phyloP scores from a whole-genome alignment of 805 yeast species.

The Kluyveromyces lactis region DNA sequence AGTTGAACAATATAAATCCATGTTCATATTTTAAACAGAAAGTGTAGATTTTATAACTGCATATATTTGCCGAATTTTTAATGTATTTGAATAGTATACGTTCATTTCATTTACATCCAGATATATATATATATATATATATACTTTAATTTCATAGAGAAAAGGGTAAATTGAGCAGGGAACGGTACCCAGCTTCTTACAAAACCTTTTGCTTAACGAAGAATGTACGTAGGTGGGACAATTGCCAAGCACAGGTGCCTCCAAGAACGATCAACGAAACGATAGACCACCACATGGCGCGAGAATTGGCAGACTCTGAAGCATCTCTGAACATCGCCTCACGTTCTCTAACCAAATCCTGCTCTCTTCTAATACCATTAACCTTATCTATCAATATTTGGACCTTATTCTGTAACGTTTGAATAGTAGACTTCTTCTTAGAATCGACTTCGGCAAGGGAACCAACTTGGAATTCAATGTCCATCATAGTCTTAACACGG shows the following conservation, averaged over 20 bases:
- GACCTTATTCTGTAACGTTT: constrained; percentile 48
- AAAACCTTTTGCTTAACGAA: constrained; percentile 65
- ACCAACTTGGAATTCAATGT: constrained; percentile 60
- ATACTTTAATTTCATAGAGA: too few relatives aligned
- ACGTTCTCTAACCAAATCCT: constrained; percentile 60
- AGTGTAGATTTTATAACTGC: neutral
- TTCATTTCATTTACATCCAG: too few relatives aligned
- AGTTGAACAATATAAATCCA: constrained; percentile 16
- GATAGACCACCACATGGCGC: constrained; percentile 68
- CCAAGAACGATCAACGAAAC: constrained; percentile 56
- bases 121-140: too few relatives aligned
- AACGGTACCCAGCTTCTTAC: constrained; percentile 8
- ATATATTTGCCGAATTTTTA: too few relatives aligned
- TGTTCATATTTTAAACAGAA: constrained; percentile 13
- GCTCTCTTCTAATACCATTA: constrained; percentile 56
- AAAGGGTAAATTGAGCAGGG: too few relatives aligned
- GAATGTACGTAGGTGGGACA: constrained; percentile 64
- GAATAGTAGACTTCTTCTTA: constrained; percentile 51
- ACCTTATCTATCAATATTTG: constrained; percentile 49
- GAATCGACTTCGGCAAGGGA: constrained; percentile 59
- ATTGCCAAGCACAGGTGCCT: constrained; percentile 65
- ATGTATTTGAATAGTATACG: too few relatives aligned
- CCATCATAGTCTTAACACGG: constrained; percentile 53
- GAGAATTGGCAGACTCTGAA: constrained; percentile 60
- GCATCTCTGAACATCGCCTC: constrained; percentile 66